Percentiles rank a stretch among this genome's conserved stretches.
These are phyloP conservation scores for Chaetoscypha palmicola DNA, from an alignment of 2,329 filamentous ascomycete species.

Conservation along the genomic window DNA sequence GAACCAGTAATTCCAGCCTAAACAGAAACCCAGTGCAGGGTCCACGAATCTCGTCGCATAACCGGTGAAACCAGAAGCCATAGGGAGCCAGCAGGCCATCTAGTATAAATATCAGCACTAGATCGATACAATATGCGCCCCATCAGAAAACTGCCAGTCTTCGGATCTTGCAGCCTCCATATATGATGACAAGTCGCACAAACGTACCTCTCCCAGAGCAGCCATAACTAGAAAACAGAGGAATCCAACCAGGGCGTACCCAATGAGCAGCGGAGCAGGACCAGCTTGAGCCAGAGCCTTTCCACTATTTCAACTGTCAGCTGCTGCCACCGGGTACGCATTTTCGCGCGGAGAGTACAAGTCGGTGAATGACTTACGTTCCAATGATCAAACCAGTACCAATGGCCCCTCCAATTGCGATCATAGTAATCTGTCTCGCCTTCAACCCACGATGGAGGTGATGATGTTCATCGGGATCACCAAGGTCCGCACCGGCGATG, in stretches of 20 bases:
- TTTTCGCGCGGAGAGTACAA: not conserved
- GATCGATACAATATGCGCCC: not conserved
- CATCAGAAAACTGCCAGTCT: not conserved
- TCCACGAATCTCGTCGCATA: constrained; percentile 76
- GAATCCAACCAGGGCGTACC: constrained; percentile 60
- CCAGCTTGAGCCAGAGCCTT: constrained; percentile 40
- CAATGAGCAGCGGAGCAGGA: constrained; percentile 65
- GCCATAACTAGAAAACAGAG: constrained; percentile 78
- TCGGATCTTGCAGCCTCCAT: not conserved
- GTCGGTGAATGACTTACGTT: constrained; percentile 32
- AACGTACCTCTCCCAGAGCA: constrained; percentile 65
- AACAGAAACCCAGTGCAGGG: constrained; percentile 70
- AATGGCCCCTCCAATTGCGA: constrained; percentile 62
- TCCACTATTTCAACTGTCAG: constrained; percentile 16
- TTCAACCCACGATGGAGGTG: constrained; percentile 43
- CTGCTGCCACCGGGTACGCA: not conserved
- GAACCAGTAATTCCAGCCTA: constrained; percentile 35
- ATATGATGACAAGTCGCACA: too few species aligned
- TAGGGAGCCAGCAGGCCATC: constrained; percentile 77
- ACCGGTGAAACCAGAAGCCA: constrained; percentile 71
- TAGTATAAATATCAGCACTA: constrained; percentile 3
- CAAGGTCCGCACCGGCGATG: constrained; percentile 25
- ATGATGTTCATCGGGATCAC: constrained; percentile 27
- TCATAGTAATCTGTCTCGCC: constrained; percentile 50
- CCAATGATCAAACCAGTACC: constrained; percentile 67